Evolutionary conservation across 2,329 filamentous ascomycete species (phyloP), one percentile per base, ranked within the genome.

Genomic region (Fusarium pseudograminearum): DNA sequence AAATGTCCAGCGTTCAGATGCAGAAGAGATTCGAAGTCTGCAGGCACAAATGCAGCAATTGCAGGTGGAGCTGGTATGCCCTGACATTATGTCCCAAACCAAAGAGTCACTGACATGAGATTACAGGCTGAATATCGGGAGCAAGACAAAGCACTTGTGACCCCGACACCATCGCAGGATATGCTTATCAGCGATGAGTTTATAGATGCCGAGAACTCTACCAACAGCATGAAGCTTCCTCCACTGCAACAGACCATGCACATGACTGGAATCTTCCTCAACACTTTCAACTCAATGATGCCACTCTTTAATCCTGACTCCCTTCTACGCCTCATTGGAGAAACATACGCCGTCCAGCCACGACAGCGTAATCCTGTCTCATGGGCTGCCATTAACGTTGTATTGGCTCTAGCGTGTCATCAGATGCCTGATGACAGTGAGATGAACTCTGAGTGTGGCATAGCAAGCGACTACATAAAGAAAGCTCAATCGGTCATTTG

Each of bases 381-480:
- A 7, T 62, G 59, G 59, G 57, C 40, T 4, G 59, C 46, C 5
- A 54, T 62, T 15, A 62, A 62, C 10, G 57, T 62, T 3, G 59
- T 61, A 6, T 38, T 62, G 20, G 59, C 59, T 10, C 4, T 62
- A n/a, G 40, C 59, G 6, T 20, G 41, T 4, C 59, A 62, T 14
- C 57, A 62, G 6, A 61, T 62, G 31, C 46, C 46, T 0, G n/a
- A 53, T 4, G n/a, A 26, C 7, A 11, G 26, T 2, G 8, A 26
- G 1, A 7, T 7, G 18, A 33, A 9, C 7, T 7, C 9, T 3
- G 26, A 52, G 1, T 54, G 26, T 20, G 31, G 46, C 1, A 22
- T n/a, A 6, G 31, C 16, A 5, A 38, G 20, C 6, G 22, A 14
- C 5, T 61, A 61, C 14, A 6, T 62, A 10, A 30, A 26, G n/a